Conservation (phyloP, 2,329 filamentous ascomycete species). For the Pseudonectria buxi region DNA sequence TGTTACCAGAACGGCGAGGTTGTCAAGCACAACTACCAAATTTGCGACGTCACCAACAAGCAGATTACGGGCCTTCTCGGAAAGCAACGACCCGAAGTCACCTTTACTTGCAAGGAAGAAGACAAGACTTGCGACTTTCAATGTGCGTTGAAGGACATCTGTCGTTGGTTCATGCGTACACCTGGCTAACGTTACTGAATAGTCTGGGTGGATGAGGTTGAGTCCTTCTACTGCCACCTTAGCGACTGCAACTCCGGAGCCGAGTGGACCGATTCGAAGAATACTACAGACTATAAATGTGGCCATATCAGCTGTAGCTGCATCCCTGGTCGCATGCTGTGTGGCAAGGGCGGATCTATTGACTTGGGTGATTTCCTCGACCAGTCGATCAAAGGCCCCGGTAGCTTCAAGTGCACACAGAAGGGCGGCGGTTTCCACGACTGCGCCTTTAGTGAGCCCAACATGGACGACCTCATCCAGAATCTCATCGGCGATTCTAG, state of each 20-base stretch:
- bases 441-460: constrained; percentile 83
- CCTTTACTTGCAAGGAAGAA: constrained; percentile 79
- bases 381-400: constrained; percentile 78
- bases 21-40: constrained; percentile 92
- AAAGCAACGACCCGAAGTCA: constrained; percentile 82
- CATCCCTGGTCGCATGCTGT: constrained; percentile 86
- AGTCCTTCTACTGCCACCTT: constrained; percentile 94
- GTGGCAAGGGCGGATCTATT: constrained; percentile 83
- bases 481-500: constrained; percentile 86
- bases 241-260: constrained; percentile 70
- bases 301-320: constrained; percentile 80
- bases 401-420: constrained; percentile 69
- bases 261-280: constrained; percentile 61
- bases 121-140: constrained; percentile 84
- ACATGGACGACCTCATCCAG: constrained; percentile 85
- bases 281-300: constrained; percentile 80
- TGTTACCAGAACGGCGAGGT: constrained; percentile 90
- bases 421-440: constrained; percentile 55
- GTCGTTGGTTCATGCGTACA: neutral
- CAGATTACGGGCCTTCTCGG: constrained; percentile 86
- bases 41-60: constrained; percentile 93
- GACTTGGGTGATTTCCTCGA: constrained; percentile 86
- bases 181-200: constrained; percentile 7
- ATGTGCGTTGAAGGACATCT: constrained; percentile 49
- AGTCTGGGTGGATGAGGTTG: constrained; percentile 92